phyloP scores from a whole-genome alignment of 2,329 filamentous ascomycete species.

The Penicillium sp. region DNA sequence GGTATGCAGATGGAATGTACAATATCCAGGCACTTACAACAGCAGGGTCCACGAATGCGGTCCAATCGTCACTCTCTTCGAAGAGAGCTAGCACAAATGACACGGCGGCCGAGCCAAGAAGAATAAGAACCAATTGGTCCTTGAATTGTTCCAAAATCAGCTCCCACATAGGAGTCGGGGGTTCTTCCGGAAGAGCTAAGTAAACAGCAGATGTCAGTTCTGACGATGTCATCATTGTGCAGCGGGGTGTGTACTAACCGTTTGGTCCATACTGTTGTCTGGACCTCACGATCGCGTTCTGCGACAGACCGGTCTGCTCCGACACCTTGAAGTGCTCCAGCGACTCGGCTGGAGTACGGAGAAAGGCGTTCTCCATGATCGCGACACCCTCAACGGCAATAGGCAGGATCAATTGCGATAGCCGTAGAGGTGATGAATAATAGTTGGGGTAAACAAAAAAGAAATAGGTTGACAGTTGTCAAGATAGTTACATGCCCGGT shows the following conservation, averaged over 20 bases:
- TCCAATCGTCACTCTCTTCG: conserved; percentile 91
- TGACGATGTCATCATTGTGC: conserved; percentile 3
- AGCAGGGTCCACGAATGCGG: conserved; percentile 91
- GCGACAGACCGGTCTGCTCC: conserved; percentile 52
- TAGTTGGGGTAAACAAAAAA: conserved; percentile 17
- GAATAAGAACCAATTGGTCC: conserved; percentile 93
- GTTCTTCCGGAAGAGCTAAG: conserved; percentile 77
- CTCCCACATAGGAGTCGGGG: conserved; percentile 93
- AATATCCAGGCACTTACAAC: conserved; percentile 66
- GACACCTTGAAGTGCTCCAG: conserved; percentile 54
- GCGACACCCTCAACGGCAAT: conserved; percentile 10
- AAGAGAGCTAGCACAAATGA: conserved; percentile 93
- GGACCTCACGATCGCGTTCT: conserved; percentile 48
- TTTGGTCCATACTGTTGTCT: conserved; percentile 56
- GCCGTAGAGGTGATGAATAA: conserved; percentile 19
- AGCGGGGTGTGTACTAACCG: conserved; percentile 43
- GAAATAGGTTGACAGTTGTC: conserved; percentile 7
- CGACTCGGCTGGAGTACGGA: conserved; percentile 50
- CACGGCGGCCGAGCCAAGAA: conserved; percentile 86
- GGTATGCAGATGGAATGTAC: not conserved
- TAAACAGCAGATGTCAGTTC: conserved; percentile 17
- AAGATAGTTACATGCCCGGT: conserved; percentile 21
- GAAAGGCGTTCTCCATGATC: conserved; percentile 56
- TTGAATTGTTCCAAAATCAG: conserved; percentile 98
- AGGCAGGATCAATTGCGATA: conserved; percentile 6